Conservation (phyloP, 352 stramenopile species). For the Pythium folliculosum region DNA sequence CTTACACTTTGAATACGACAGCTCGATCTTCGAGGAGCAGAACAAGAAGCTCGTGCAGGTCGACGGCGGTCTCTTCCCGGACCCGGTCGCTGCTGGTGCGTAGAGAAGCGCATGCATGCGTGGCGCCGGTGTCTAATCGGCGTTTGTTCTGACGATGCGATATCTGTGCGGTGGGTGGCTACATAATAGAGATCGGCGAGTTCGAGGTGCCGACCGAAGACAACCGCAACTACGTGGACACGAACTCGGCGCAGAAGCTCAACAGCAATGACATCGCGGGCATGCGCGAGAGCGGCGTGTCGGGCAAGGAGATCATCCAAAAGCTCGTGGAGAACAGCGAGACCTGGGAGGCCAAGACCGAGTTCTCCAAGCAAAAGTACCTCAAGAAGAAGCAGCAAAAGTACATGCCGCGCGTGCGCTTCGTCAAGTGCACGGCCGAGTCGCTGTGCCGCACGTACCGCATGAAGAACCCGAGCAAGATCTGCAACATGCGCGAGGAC, state of each 20-base stretch:
- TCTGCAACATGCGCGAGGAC: slow-evolving; percentile 92
- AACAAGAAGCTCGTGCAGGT: slow-evolving; percentile 80
- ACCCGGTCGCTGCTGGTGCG: slow-evolving; percentile 74
- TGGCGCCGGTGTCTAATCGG: neutral
- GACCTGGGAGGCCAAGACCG: slow-evolving; percentile 94
- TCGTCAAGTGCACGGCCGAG: slow-evolving; percentile 86
- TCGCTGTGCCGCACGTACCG: slow-evolving; percentile 90
- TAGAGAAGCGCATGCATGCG: neutral
- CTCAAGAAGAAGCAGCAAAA: slow-evolving; percentile 95
- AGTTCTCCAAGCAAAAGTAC: slow-evolving; percentile 97
- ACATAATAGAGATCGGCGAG: slow-evolving; percentile 66
- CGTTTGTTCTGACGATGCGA: neutral
- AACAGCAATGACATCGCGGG: slow-evolving; percentile 65
- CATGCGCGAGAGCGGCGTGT: slow-evolving; percentile 68
- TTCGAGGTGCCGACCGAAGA: slow-evolving; percentile 73
- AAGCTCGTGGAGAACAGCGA: slow-evolving; percentile 94
- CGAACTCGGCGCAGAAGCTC: slow-evolving; percentile 84
- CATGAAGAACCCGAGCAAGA: slow-evolving; percentile 88
- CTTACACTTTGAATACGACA: slow-evolving; percentile 16
- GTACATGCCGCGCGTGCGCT: slow-evolving; percentile 87
- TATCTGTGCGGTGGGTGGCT: neutral
- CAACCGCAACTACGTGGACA: slow-evolving; percentile 85
- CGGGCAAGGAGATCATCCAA: slow-evolving; percentile 88
- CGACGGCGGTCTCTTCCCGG: slow-evolving; percentile 73
- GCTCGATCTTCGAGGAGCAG: slow-evolving; percentile 82